Conservation (phyloP, 192 early-diverging fungal genomes). For the Spizellomyces punctatus region DNA sequence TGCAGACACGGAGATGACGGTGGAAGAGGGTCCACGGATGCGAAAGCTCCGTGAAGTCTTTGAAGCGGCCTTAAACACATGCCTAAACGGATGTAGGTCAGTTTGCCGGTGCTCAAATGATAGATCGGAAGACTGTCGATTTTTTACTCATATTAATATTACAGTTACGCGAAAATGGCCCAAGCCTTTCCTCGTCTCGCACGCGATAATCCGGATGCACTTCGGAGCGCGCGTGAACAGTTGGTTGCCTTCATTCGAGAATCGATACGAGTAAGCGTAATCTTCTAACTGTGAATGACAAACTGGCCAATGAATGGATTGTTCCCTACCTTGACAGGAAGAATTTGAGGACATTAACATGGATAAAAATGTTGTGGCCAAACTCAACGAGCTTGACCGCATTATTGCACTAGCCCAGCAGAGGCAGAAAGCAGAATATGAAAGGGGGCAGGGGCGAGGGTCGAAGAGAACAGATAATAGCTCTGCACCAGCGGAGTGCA, state of each 20-base stretch:
- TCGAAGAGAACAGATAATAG: not conserved
- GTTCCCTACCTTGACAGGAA: conserved; percentile 10
- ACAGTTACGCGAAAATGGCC: conserved; percentile 26
- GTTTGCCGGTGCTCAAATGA: not conserved
- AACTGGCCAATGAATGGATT: not conserved
- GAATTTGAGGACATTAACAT: conserved; percentile 29
- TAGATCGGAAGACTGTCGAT: not conserved
- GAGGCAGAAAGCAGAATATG: not conserved
- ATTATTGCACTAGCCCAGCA: conserved; percentile 13
- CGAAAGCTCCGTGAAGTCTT: conserved; percentile 17
- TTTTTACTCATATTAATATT: not conserved
- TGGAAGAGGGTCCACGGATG: conserved; percentile 17
- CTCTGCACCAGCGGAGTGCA: not conserved
- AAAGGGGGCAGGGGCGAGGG: not conserved
- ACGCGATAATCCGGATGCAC: conserved; percentile 18
- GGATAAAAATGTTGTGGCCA: conserved; percentile 3
- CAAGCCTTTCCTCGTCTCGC: conserved; percentile 27
- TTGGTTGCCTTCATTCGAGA: conserved; percentile 22
- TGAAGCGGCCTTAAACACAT: conserved; percentile 18
- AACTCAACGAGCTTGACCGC: conserved; percentile 25
- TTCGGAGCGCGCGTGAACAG: conserved; percentile 22
- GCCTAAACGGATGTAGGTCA: conserved; percentile 25
- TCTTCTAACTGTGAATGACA: not conserved
- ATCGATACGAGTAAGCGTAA: conserved; percentile 3
- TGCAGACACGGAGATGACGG: no score